phyloP scores from a whole-genome alignment of 768 basidiomycete species.

The Auriscalpium microsporum region DNA sequence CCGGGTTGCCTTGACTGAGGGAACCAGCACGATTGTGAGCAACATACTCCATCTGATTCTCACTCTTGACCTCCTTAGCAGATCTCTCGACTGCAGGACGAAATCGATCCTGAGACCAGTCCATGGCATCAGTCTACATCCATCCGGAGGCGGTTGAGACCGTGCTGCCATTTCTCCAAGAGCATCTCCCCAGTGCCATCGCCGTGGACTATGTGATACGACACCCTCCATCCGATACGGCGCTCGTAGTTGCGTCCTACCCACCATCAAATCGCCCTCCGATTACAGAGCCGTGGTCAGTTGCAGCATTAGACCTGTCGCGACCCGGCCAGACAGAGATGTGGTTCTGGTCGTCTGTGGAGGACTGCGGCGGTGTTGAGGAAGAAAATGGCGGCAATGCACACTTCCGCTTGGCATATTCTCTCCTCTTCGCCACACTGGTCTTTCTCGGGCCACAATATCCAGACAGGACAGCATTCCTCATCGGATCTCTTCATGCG shows the following conservation, averaged over 20 bases:
- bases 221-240: neutral
- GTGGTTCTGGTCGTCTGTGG: conserved; percentile 1
- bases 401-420: neutral
- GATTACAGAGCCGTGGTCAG: neutral
- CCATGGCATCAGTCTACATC: neutral
- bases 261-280: neutral
- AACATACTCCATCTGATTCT: too few species aligned
- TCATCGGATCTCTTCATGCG: neutral
- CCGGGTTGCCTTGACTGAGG: too few species aligned
- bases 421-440: neutral
- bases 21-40: too few species aligned
- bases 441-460: neutral
- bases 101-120: neutral
- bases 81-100: too few species aligned
- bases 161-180: neutral
- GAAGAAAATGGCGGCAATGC: neutral
- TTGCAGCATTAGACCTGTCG: neutral
- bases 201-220: neutral
- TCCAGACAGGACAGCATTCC: neutral
- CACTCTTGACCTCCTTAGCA: too few species aligned
- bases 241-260: neutral
- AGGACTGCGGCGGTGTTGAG: neutral
- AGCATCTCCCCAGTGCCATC: neutral
- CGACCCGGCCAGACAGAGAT: neutral
- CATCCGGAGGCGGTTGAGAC: neutral